Base-by-base conservation (phyloP, 1,284 basidiomycete species). In the Trichosporon faecale region DNA sequence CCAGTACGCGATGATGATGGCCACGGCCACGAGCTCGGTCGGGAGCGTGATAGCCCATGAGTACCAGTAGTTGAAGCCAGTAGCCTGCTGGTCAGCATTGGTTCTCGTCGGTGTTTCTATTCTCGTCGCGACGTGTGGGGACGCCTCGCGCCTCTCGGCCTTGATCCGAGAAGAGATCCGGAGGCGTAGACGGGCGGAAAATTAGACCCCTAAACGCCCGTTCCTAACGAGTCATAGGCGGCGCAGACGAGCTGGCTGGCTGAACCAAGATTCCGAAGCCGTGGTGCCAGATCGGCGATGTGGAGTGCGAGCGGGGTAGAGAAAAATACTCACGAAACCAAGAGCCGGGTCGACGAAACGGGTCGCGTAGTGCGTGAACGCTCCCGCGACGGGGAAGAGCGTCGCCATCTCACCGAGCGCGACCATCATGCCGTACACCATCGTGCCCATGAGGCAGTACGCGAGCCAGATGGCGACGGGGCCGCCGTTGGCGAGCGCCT, bases 331-430 rank as follows among this genome's bases (percentile, higher is more conserved):
- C 35, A 65, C 85, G 70, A 86, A 86, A 21, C 85, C 85, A 14
- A 87, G 75, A 12, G 85, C 82, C 8, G 85, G 85, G 71, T 87
- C 85, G 68, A 87, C 84, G 77, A 88, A 88, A 23, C 87, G 85
- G 18, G 78, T 72, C 11, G 79, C 77, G 64, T 82, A 82, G 67
- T 82, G 80, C 12, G 82, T 82, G 76, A 83, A 83, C 16, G 76
- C 80, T 31, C 83, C 83, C 1, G 81, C 69, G 23, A 82, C 77
- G 5, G 83, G 82, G 72, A 76, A 79, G 18, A 84, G 73, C 18
- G 84, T 81, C 8, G 83, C 83, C 82, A 86, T 84, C 74, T 86
- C 85, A 61, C 83, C 84, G 8, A 84, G 75, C 1, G 80, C 80
- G 3, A 83, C 79, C 80, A 83, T 83, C 76, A 82, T 80, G 7